A percentile compares a stretch with the other conserved stretches of the same genome.
These are phyloP conservation scores for Trichoderma guizhouense DNA, from an alignment of 2,329 filamentous ascomycete species.

Conservation along the genomic window DNA sequence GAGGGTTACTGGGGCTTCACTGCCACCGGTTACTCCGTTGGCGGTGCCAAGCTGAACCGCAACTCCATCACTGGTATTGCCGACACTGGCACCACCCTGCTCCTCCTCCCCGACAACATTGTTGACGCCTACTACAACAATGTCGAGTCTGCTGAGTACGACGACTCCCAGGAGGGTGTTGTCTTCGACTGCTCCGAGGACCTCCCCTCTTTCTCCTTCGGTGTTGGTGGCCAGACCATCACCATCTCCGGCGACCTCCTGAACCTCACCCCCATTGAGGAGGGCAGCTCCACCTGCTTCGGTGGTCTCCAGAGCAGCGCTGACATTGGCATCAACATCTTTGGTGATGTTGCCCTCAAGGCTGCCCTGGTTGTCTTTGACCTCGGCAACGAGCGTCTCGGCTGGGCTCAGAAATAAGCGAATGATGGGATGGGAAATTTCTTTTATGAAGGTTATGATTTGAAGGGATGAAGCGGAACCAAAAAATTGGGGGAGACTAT, in stretches of 20 bases:
- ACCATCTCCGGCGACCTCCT: constrained; percentile 52
- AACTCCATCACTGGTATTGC: constrained; percentile 48
- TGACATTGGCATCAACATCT: constrained; percentile 49
- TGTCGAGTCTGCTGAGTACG: constrained; percentile 35
- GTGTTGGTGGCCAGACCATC: constrained; percentile 55
- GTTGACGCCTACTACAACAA: constrained; percentile 47
- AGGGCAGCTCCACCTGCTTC: constrained; percentile 52
- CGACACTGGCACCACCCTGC: constrained; percentile 61
- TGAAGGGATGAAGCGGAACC: background rate
- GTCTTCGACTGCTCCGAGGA: constrained; percentile 42
- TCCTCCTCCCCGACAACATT: constrained; percentile 54
- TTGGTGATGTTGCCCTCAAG: constrained; percentile 59
- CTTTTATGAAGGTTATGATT: background rate
- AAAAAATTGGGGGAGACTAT: background rate
- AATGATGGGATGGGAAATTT: background rate
- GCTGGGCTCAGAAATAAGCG: constrained; percentile 28
- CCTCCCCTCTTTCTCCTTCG: constrained; percentile 50
- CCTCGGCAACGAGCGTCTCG: constrained; percentile 51
- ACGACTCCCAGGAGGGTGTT: constrained; percentile 39
- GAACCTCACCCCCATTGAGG: constrained; percentile 43
- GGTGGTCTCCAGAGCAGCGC: constrained; percentile 62
- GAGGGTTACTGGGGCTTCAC: constrained; percentile 60
- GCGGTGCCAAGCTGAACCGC: constrained; percentile 16
- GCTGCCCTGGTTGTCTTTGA: constrained; percentile 57
- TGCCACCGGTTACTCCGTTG: constrained; percentile 24